phyloP scores from a whole-genome alignment of 495 filamentous ascomycete genomes.

The Monascus purpureus region DNA sequence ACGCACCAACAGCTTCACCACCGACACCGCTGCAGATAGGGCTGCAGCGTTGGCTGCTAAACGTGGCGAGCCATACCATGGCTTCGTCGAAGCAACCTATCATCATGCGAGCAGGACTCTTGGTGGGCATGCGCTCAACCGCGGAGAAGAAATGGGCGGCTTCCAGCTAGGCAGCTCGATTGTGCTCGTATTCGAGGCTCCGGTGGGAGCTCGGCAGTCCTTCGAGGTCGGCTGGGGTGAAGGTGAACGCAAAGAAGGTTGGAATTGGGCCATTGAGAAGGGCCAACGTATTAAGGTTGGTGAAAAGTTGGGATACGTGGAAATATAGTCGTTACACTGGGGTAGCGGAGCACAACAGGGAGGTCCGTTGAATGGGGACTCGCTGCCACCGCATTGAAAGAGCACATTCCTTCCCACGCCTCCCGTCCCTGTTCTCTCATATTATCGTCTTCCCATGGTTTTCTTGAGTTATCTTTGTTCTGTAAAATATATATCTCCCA shows the following conservation, averaged over 20 bases:
- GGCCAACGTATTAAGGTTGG: slow-evolving; percentile 85
- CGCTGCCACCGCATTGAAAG: too few species aligned
- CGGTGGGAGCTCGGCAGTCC: slow-evolving; percentile 46
- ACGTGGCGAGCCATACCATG: slow-evolving; percentile 66
- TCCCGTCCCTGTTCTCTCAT: too few species aligned
- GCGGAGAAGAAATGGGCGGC: slow-evolving; percentile 95
- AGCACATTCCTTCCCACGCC: too few species aligned
- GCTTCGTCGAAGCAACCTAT: slow-evolving; percentile 87
- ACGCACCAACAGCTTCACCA: slow-evolving; percentile 78
- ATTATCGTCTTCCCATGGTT: too few species aligned
- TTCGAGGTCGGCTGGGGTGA: slow-evolving; percentile 50
- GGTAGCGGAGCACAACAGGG: neutral
- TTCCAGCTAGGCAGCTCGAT: slow-evolving; percentile 95
- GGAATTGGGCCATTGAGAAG: slow-evolving; percentile 69
- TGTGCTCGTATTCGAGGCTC: slow-evolving; percentile 94
- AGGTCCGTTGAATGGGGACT: too few species aligned
- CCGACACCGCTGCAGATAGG: slow-evolving; percentile 75
- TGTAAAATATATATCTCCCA: too few species aligned
- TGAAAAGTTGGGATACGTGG: slow-evolving; percentile 61
- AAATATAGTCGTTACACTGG: slow-evolving; percentile 7
- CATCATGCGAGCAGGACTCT: slow-evolving; percentile 60
- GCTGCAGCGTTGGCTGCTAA: slow-evolving; percentile 64
- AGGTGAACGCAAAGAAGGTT: slow-evolving; percentile 48
- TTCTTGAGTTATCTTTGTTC: too few species aligned
- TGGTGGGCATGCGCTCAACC: slow-evolving; percentile 64